Percentiles rank a stretch among this genome's conserved stretches.
Conservation (phyloP, 176 grass and related monocot genomes). For the Areca catechu region DNA sequence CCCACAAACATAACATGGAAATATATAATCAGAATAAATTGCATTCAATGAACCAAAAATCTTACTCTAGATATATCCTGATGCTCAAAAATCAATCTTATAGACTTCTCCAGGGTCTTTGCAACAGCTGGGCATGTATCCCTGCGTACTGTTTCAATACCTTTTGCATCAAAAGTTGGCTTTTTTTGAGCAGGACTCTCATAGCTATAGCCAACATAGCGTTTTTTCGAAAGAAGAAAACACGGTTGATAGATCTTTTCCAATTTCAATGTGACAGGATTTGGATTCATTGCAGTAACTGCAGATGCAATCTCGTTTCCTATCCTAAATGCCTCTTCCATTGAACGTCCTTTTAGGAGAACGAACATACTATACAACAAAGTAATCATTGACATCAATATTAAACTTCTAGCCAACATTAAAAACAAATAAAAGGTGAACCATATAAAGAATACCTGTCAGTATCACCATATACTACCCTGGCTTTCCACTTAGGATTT, state of each 20-base stretch:
- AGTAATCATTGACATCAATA: constrained; percentile 10
- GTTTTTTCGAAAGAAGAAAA: constrained; percentile 96
- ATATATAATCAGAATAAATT: no score
- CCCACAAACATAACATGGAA: no score
- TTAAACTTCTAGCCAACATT: background rate
- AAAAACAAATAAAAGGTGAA: background rate
- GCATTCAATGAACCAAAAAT: background rate
- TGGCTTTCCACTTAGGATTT: constrained; percentile 75
- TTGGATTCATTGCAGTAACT: constrained; percentile 64
- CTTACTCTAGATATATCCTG: constrained; percentile 65
- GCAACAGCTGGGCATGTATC: constrained; percentile 84
- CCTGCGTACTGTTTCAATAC: constrained; percentile 90
- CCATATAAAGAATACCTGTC: constrained; percentile 57
- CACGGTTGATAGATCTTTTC: constrained; percentile 94
- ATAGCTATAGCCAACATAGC: constrained; percentile 96
- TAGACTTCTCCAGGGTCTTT: constrained; percentile 82
- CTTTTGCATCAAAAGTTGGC: constrained; percentile 85
- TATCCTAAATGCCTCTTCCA: constrained; percentile 79
- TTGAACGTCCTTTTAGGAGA: constrained; percentile 73
- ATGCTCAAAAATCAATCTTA: constrained; percentile 88
- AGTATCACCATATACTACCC: constrained; percentile 97
- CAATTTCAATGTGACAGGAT: constrained; percentile 82
- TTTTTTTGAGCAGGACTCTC: constrained; percentile 62
- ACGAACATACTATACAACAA: constrained; percentile 72
- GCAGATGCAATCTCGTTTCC: constrained; percentile 90